Base-by-base conservation (phyloP, 257 asterid genomes). In the Osmanthus fragrans region DNA sequence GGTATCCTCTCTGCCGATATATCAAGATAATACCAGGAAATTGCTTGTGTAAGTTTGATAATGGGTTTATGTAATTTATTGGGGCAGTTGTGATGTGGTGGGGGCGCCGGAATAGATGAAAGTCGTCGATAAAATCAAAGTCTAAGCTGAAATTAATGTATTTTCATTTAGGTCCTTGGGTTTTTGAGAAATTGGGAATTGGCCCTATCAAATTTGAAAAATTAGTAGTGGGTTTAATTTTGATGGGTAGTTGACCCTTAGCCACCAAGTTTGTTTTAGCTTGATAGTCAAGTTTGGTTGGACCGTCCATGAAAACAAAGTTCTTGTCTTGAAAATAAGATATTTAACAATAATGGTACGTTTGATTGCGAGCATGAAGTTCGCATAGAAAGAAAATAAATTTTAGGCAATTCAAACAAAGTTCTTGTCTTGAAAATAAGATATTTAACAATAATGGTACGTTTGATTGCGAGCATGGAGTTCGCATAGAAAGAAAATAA, bases 91-190 rank as follows among this genome's bases (percentile, higher is more conserved):
- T 63, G 36, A 11, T 63, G 69, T 63, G 69, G 69, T 63, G 69
- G 69, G 69, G 69, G 69, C 69, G 34, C 69, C 69, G 69, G 18
- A 23, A 63, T 10, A 9, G 69, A 63, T 27, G 69, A 63, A 63
- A 63, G 69, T 63, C 69, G 69, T 63, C 11, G 69, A 63, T 12
- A 63, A 63, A 63, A 63, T 63, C 69, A 33, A 25, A 63, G 69
- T 63, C 69, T 63, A 63, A 63, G 69, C 34, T 25, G 33, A 25
- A 23, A 63, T 63, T 63, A 23, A n/a, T 10, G 8, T 27, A 32
- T 25, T 25, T 58, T 7, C 29, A 2, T 23, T 58, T 58, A 21
- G 29, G 32, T 4, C 5, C 66, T 21, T 23, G 32, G 9, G 66
- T 11, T 58, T 58, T 58, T 21, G 66, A 11, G 69, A 25, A 23